Base-by-base conservation (phyloP, 257 asterid species). In the Solanum gracilifrons region DNA sequence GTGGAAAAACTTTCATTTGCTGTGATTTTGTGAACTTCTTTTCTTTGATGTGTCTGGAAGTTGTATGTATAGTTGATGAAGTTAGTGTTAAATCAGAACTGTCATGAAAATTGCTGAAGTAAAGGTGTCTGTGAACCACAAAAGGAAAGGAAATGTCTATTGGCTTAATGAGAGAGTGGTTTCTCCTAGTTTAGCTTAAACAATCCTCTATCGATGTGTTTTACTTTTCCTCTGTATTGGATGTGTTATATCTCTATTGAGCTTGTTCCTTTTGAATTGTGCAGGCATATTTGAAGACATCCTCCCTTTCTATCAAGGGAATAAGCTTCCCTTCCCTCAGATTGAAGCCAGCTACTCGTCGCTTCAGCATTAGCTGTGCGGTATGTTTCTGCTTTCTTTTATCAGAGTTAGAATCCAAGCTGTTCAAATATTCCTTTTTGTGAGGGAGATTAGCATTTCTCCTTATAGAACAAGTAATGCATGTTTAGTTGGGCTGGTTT, bases 291-390 rank as follows among this genome's bases (percentile, higher is more conserved):
- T 83, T 90, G 91, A 91, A 88, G 75, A 77, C 85, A 13, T 89
- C 88, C 51, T 89, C 93, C 0, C 73, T 92, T 76, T 82, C 94
- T 18, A 43, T 89, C 75, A 90, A 29, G 51, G 90, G 92, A 82
- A 89, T 74, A 33, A 87, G 82, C 84, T 88, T 88, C 89, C 92
- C 88, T 25, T 91, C 92, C 86, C 92, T 91, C 51, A 87, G 86
- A 66, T 29, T 90, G 91, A 89, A 89, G 89, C 94, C 93, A 10
- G 77, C 88, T 58, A 87, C 90, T 72, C 94, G 88, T 35, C 93
- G 94, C 86, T 90, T 94, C 95, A 91, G 91, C 25, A 89, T 94
- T 89, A 86, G 94, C 68, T 95, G 97, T 35, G 92, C 91, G 85
- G 99, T 94, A 92, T 46, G 94, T 41, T 75, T 83, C 16, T 82